Evolutionary conservation across 2,329 filamentous ascomycete genomes (phyloP).

Genomic region (Chaetomiaceae sp.): DNA sequence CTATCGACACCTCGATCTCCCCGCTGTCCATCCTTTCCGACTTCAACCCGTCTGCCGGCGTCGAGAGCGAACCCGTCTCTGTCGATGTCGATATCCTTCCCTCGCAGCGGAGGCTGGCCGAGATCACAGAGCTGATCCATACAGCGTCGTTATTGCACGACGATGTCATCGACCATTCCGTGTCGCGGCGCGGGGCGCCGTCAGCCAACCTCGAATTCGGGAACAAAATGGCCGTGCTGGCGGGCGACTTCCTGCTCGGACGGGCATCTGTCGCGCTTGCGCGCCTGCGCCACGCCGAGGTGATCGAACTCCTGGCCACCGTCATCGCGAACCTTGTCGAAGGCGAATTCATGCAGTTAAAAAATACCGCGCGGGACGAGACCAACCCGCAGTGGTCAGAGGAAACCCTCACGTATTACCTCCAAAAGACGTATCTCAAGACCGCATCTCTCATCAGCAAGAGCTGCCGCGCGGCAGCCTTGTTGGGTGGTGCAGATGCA

Average conservation of each 20-base stretch:
- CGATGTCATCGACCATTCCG: slow-evolving; percentile 93
- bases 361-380: slow-evolving; percentile 91
- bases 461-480: slow-evolving; percentile 82
- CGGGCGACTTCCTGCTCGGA: slow-evolving; percentile 92
- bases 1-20: slow-evolving; percentile 53
- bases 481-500: slow-evolving; percentile 71
- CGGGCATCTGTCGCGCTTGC: slow-evolving; percentile 91
- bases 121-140: slow-evolving; percentile 97
- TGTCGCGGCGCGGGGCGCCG: slow-evolving; percentile 74
- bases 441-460: slow-evolving; percentile 95
- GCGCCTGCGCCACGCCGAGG: slow-evolving; percentile 84
- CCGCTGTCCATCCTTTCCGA: slow-evolving; percentile 64
- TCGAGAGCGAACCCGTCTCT: slow-evolving; percentile 40
- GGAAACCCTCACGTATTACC: slow-evolving; percentile 85
- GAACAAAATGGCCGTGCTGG: slow-evolving; percentile 98
- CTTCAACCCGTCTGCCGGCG: slow-evolving; percentile 66
- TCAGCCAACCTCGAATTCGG: slow-evolving; percentile 94
- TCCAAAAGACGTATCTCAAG: slow-evolving; percentile 98
- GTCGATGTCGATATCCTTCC: slow-evolving; percentile 70
- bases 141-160: slow-evolving; percentile 95
- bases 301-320: slow-evolving; percentile 88
- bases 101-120: slow-evolving; percentile 85
- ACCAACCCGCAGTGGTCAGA: slow-evolving; percentile 79
- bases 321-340: slow-evolving; percentile 97
- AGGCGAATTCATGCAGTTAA: slow-evolving; percentile 99